Evolutionary conservation across 1,139 yeast species (phyloP).

Genomic region (Sugiyamaella novakii): DNA sequence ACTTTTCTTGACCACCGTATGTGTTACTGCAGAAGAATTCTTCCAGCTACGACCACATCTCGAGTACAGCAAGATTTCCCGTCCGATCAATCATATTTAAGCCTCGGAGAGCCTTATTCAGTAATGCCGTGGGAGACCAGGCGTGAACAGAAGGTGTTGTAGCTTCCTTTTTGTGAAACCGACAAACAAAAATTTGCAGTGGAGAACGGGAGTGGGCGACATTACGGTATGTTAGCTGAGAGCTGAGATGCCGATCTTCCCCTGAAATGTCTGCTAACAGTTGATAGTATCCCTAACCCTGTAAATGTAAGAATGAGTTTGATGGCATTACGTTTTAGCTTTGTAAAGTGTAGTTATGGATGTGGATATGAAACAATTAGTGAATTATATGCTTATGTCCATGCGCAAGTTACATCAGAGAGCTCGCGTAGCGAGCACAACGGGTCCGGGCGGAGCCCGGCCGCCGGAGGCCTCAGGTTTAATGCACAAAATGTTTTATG

Average conservation of each 20-base stretch:
- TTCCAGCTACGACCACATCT: constrained; percentile 7
- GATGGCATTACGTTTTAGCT: no score
- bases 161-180: no score
- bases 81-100: constrained; percentile 9
- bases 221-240: no score
- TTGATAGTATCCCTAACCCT: background rate
- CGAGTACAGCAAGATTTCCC: constrained; percentile 6
- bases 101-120: constrained; percentile 9
- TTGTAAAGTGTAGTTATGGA: no score
- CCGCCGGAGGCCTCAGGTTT: background rate
- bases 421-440: no score
- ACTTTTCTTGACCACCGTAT: no score
- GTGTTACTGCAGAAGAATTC: no score
- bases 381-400: no score
- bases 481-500: constrained; percentile 1
- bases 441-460: no score
- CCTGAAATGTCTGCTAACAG: background rate
- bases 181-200: no score
- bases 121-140: constrained; percentile 10
- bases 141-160: constrained; percentile 9
- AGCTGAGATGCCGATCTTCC: background rate
- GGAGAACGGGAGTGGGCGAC: background rate
- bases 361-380: no score
- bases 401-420: no score
- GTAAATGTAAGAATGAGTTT: background rate